A percentile compares a stretch with the other conserved stretches of the same genome.
phyloP scores from a whole-genome alignment of 2,329 filamentous ascomycete genomes.

The Arthrocladium fulminans region DNA sequence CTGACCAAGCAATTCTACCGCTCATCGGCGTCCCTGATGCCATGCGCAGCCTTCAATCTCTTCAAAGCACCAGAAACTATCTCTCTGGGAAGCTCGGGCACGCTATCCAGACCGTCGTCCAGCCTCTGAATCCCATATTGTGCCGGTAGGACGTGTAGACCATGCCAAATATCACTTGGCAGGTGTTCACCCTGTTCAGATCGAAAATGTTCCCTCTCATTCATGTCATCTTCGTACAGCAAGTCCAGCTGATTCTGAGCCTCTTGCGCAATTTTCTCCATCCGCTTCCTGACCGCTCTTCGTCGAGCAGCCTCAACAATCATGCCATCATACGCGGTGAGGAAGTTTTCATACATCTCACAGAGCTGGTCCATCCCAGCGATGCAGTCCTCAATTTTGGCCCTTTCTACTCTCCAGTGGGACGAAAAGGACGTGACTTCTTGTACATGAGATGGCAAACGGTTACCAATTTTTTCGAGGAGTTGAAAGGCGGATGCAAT shows the following conservation, averaged over 20 bases:
- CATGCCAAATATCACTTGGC: slow-evolving; percentile 79
- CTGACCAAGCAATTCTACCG: slow-evolving; percentile 2
- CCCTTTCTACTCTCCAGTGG: slow-evolving; percentile 66
- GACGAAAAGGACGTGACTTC: slow-evolving; percentile 40
- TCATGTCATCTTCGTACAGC: slow-evolving; percentile 63
- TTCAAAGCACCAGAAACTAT: slow-evolving; percentile 35
- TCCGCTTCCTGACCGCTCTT: slow-evolving; percentile 61
- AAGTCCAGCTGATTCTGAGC: slow-evolving; percentile 68
- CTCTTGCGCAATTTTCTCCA: slow-evolving; percentile 65
- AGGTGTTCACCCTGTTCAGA: slow-evolving; percentile 77
- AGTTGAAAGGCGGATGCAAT: slow-evolving; percentile 54
- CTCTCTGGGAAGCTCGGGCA: slow-evolving; percentile 35
- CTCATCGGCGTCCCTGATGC: slow-evolving; percentile 1
- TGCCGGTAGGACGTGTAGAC: slow-evolving; percentile 44
- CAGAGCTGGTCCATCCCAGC: slow-evolving; percentile 67
- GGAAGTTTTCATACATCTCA: slow-evolving; percentile 80
- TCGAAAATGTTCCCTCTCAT: slow-evolving; percentile 67
- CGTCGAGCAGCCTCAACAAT: slow-evolving; percentile 76
- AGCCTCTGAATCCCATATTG: slow-evolving; percentile 38
- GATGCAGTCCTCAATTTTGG: slow-evolving; percentile 59
- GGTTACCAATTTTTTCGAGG: slow-evolving; percentile 58
- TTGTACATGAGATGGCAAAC: slow-evolving; percentile 48
- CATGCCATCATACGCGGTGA: slow-evolving; percentile 72
- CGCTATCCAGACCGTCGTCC: slow-evolving; percentile 37
- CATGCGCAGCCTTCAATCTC: slow-evolving; percentile 27